Base-by-base conservation (phyloP, 1,284 basidiomycete species). In the Irpex rosettiformis region DNA sequence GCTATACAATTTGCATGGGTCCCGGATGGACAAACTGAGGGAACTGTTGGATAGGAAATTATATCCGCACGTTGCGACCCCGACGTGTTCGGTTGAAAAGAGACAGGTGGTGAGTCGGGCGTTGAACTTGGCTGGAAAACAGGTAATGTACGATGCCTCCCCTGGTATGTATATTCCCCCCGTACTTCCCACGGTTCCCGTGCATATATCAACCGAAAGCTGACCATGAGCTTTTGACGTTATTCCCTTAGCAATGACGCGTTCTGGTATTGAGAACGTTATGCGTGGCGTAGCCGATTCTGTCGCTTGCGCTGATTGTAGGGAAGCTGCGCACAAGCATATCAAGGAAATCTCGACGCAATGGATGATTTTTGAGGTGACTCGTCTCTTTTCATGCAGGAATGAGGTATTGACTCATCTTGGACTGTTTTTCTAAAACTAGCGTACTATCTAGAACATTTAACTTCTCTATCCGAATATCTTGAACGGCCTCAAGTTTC, bases 321-420 rank as follows among this genome's bases (percentile, higher is more conserved):
- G 78, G 60, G 67, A 73, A 53, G 72, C 79, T 1, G 75, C 89
- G 22, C 72, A 78, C 54, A 81, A 85, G 42, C 79, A 87, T 28
- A 79, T 89, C 52, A 83, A 82, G 66, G 78, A 77, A 49, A 73
- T 89, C 40, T 73, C 88, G 27, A 69, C 82, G 22, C 84, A 87
- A 62, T 89, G 87, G 87, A 85, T 87, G n/a, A 73, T 81, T 30
- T 83, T 89, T 49, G 89, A 87, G 75, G 87, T 86, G 70, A 58
- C 10, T 53, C 13, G 2, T 18, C 10, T n/a, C 48, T 25, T 2
- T 45, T 45, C 10, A 13, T n/a, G 18, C 49, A 13, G 18, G 11
- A 10, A 24, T 30, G 8, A 8, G 11, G 22, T 21, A n/a, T 18
- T 45, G 43, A 45, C 43, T n/a, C 6, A n/a, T 45, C 13, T 45